phyloP scores from a whole-genome alignment of 169 alveolate species.

The Plasmodium falciparum region DNA sequence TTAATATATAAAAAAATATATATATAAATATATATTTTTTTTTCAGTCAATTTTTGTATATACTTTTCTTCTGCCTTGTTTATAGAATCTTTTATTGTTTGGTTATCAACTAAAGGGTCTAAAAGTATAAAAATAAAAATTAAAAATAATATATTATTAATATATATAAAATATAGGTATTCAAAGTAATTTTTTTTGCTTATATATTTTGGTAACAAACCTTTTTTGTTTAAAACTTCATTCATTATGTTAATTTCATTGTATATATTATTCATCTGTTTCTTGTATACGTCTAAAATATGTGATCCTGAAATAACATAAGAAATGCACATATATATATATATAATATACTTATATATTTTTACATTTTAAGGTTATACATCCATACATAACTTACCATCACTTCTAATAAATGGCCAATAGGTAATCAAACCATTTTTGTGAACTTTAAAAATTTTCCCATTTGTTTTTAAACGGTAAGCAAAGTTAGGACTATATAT shows the following conservation, averaged over 20 bases:
- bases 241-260: constrained; percentile 37
- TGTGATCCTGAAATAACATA: constrained; percentile 43
- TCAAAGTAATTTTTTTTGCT: not conserved
- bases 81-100: constrained; percentile 46
- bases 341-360: constrained; percentile 8
- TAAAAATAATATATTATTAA: not conserved
- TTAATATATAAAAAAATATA: not conserved
- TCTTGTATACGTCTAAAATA: constrained; percentile 68
- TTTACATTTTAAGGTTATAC: not conserved
- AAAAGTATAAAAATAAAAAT: constrained; percentile 9
- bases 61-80: constrained; percentile 70
- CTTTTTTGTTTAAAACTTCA: constrained; percentile 22
- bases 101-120: constrained; percentile 21
- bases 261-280: constrained; percentile 54
- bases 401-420: constrained; percentile 77
- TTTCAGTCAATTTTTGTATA: constrained; percentile 19
- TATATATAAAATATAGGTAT: not conserved
- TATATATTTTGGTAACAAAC: constrained; percentile 8
- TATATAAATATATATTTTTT: not conserved
- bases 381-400: constrained; percentile 38
- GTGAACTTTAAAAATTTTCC: constrained; percentile 43
- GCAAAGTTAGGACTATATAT: constrained; percentile 77
- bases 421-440: constrained; percentile 71
- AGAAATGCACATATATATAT: not conserved
- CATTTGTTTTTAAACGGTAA: constrained; percentile 53